phyloP scores from a whole-genome alignment of 768 basidiomycete species.

The Leucocoprinus leucothites region DNA sequence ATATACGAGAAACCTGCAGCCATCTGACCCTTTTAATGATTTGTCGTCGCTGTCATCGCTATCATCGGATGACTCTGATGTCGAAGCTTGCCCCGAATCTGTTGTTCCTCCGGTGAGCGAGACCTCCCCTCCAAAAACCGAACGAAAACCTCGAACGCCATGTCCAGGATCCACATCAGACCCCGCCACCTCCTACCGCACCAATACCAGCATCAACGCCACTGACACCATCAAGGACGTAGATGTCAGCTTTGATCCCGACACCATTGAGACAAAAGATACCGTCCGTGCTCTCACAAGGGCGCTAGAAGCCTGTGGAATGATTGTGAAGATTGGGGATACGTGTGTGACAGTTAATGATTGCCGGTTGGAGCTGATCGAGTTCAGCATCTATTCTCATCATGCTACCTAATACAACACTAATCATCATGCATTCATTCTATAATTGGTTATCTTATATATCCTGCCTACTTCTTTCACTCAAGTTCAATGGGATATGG shows the following conservation, averaged over 20 bases:
- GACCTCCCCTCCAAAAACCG: background rate
- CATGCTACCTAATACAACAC: background rate
- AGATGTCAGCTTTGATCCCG: background rate
- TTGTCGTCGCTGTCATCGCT: conserved; percentile 10
- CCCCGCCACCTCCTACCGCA: background rate
- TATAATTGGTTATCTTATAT: conserved; percentile 6
- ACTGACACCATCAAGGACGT: background rate
- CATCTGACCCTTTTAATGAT: conserved; percentile 2
- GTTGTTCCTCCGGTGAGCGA: background rate
- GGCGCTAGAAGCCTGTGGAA: background rate
- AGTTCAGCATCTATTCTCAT: background rate
- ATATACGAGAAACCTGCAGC: background rate
- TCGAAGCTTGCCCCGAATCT: background rate
- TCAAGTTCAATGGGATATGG: no score
- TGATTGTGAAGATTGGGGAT: background rate
- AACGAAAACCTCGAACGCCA: background rate
- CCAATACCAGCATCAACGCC: background rate
- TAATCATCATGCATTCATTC: background rate
- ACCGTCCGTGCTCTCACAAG: conserved; percentile 3
- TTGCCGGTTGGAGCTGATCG: background rate
- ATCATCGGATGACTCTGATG: conserved; percentile 9
- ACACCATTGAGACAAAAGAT: conserved; percentile 1
- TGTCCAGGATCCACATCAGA: background rate
- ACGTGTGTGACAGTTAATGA: background rate
- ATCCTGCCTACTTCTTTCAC: background rate